Base-by-base conservation (phyloP, 1,139 yeast species). In the Casaregolazyma lundiana region DNA sequence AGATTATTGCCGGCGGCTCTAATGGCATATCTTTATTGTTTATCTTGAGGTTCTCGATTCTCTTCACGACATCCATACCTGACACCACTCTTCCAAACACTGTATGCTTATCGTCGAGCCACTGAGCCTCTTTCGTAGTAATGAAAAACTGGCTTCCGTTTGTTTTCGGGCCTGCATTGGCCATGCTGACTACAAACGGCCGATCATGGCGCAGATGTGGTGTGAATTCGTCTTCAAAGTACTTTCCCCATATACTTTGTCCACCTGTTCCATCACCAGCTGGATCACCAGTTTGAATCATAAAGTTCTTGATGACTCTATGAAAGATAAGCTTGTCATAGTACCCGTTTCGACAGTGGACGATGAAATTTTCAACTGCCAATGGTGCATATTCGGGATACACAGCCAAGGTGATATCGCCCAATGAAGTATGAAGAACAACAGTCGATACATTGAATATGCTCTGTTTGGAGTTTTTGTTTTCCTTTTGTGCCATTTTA, bases 131-230 rank as follows among this genome's bases (percentile, higher is more conserved):
- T 16, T 58, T 68, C 2, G 69, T 66, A 20, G 71, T 80, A 55
- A 80, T 77, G 65, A 80, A 80, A 60, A 80, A 80, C 62, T 80
- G 85, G 18, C 81, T 76, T 2, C 84, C 84, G 57, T 80, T 80
- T 51, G 84, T 78, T 62, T 75, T 69, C 50, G 66, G 76, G 35
- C 85, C 85, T 35, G 82, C 75, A 57, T 80, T 80, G 52, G 84
- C 85, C 85, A 80, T 76, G 49, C 77, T 70, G 5, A 76, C 70
- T 53, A 67, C 62, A 46, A 67, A 75, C 1, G 78, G 75, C 47
- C 61, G 61, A 46, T 67, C 68, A 52, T 74, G 77, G 19, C 62
- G 58, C 38, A 72, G 55, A 13, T 57, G 56, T 1, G 66, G 64
- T 43, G 64, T 61, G 53, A 73, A 67, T 54, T 76, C 80, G 52